phyloP scores from a whole-genome alignment of 1,284 basidiomycete species.

The Lentinula novae-zelandiae region DNA sequence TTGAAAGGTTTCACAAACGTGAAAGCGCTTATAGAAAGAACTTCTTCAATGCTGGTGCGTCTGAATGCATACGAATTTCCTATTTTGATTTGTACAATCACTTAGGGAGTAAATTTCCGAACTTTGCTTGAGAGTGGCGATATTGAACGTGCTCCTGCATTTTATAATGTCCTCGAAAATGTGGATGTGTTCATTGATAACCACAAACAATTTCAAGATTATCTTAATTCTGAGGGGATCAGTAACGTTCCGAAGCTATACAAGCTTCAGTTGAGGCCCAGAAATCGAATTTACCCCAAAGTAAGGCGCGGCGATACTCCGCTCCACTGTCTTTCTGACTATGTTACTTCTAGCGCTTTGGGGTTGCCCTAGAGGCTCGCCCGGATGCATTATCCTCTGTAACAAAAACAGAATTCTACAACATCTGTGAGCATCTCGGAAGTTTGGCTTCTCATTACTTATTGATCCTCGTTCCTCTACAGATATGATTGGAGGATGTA shows the following conservation, averaged over 20 bases:
- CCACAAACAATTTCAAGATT: constrained; percentile 29
- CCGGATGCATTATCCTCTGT: constrained; percentile 24
- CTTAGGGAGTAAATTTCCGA: constrained; percentile 18
- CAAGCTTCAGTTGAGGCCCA: constrained; percentile 24
- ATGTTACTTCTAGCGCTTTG: constrained; percentile 26
- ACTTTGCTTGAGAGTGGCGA: constrained; percentile 5
- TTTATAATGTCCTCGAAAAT: constrained; percentile 29
- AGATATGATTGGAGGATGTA: background rate
- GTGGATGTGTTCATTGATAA: constrained; percentile 37
- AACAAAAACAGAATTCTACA: background rate
- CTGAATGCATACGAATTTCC: constrained; percentile 10
- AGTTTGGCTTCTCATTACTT: background rate
- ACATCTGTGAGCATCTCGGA: background rate
- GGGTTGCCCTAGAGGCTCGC: constrained; percentile 25
- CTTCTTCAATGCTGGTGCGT: constrained; percentile 29
- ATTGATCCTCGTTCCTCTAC: too few species aligned
- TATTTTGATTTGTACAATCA: constrained; percentile 14
- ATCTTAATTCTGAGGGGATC: constrained; percentile 24
- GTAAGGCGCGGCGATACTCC: constrained; percentile 16
- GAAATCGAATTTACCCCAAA: constrained; percentile 31
- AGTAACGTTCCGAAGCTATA: constrained; percentile 19
- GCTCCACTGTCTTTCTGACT: too few species aligned
- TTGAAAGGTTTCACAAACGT: background rate
- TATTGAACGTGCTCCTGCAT: constrained; percentile 23
- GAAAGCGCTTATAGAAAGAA: constrained; percentile 23